phyloP scores from a whole-genome alignment of 768 basidiomycete species.

The Cantharellus anzutake region DNA sequence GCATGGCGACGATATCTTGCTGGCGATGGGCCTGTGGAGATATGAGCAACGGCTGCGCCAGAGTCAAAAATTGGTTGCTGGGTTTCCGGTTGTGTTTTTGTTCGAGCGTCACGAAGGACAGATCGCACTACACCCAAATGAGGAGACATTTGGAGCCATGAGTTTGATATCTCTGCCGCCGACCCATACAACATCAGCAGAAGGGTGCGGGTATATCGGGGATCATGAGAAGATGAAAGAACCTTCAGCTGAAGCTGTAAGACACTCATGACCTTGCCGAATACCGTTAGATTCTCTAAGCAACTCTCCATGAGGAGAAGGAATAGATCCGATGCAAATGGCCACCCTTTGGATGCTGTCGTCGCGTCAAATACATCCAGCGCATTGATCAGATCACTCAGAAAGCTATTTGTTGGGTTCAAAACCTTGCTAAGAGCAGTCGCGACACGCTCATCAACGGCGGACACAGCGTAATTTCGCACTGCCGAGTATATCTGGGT shows the following conservation, averaged over 20 bases:
- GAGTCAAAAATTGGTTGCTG: not conserved
- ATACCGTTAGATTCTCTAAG: slow-evolving; percentile 63
- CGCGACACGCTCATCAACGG: slow-evolving; percentile 65
- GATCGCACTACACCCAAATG: slow-evolving; percentile 52
- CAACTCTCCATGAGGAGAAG: slow-evolving; percentile 66
- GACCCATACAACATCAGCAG: slow-evolving; percentile 78
- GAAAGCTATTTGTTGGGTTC: slow-evolving; percentile 63
- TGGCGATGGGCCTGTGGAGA: not conserved
- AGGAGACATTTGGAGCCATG: slow-evolving; percentile 65
- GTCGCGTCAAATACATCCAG: slow-evolving; percentile 82
- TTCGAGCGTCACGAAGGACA: slow-evolving; percentile 30
- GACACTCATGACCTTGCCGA: slow-evolving; percentile 75
- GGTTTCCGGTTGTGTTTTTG: slow-evolving; percentile 13
- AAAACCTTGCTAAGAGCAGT: slow-evolving; percentile 68
- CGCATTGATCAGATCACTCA: slow-evolving; percentile 67
- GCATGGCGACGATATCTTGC: slow-evolving; percentile 39
- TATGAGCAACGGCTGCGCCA: not conserved
- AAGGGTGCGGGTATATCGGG: slow-evolving; percentile 75
- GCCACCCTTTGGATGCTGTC: slow-evolving; percentile 41
- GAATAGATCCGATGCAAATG: slow-evolving; percentile 46
- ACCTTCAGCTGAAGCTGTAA: slow-evolving; percentile 63
- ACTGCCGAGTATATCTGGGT: slow-evolving; percentile 82
- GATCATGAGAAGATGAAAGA: slow-evolving; percentile 54
- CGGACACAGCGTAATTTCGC: slow-evolving; percentile 69
- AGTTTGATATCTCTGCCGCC: slow-evolving; percentile 65